A percentile compares a stretch with the other conserved stretches of the same genome.
Evolutionary conservation across 1,284 basidiomycete species (phyloP).

Genomic region (Marasmius tenuissimus): DNA sequence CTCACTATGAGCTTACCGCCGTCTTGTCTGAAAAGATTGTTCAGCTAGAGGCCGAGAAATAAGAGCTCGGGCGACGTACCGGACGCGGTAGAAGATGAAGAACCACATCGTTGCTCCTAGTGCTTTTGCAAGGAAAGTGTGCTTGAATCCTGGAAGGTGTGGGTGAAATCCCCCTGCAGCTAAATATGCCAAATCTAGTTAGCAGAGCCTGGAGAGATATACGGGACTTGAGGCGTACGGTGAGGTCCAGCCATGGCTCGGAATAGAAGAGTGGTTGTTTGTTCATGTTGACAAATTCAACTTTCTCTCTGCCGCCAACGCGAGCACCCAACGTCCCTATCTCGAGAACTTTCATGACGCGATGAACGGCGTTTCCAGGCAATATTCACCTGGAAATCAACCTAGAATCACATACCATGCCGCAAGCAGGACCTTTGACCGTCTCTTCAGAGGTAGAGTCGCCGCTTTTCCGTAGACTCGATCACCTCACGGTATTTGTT

Average conservation of each 20-base stretch:
- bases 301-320: not conserved
- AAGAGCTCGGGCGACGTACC: conserved; percentile 53
- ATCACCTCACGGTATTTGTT: conserved; percentile 7
- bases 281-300: not conserved
- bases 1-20: conserved; percentile 71
- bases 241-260: conserved; percentile 15
- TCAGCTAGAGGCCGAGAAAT: conserved; percentile 4
- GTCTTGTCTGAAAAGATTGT: conserved; percentile 53
- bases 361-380: conserved; percentile 40
- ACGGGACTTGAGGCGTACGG: conserved; percentile 18
- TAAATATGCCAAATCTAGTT: not conserved
- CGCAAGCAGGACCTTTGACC: conserved; percentile 52
- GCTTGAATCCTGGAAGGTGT: conserved; percentile 75
- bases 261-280: conserved; percentile 5
- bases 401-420: conserved; percentile 61
- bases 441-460: conserved; percentile 60
- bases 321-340: not conserved
- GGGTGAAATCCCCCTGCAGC: conserved; percentile 78
- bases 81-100: conserved; percentile 93
- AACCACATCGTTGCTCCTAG: conserved; percentile 96
- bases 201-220: conserved; percentile 1
- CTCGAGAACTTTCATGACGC: conserved; percentile 10
- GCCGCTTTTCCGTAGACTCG: conserved; percentile 1
- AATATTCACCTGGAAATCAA: conserved; percentile 43
- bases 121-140: conserved; percentile 80